These are phyloP conservation scores for Mortierella sp. DNA, from an alignment of 371 early-diverging fungal genomes.

Conservation along the genomic window DNA sequence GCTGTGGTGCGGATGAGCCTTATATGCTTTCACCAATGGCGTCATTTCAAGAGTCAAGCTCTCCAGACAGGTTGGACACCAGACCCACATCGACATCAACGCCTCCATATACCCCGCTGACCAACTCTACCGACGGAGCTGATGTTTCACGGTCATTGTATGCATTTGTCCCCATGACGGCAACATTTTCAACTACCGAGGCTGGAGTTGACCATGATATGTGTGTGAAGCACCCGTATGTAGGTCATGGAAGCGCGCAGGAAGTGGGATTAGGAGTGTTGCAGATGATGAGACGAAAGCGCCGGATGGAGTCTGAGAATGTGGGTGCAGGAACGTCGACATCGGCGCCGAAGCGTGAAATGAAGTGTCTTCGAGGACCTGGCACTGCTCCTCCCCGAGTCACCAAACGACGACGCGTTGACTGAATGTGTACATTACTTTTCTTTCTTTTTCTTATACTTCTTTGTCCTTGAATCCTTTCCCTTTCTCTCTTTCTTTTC, in stretches of 20 bases:
- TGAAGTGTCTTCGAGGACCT: conserved; percentile 21
- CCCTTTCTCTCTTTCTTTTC: not conserved
- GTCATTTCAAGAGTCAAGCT: conserved; percentile 6
- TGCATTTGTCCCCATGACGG: conserved; percentile 7
- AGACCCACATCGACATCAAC: not conserved
- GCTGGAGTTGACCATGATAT: not conserved
- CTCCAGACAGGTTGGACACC: not conserved
- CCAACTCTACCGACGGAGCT: not conserved
- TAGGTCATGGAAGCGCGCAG: not conserved
- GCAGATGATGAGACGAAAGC: conserved; percentile 30
- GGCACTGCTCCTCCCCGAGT: conserved; percentile 24
- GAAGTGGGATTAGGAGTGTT: conserved; percentile 7
- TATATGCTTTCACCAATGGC: conserved; percentile 2
- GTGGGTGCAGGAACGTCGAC: not conserved
- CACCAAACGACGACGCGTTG: conserved; percentile 33
- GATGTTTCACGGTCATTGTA: conserved; percentile 11
- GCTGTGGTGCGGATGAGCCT: conserved; percentile 3
- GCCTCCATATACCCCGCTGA: conserved; percentile 10
- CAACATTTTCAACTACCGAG: not conserved
- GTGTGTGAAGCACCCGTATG: not conserved
- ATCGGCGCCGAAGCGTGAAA: conserved; percentile 14
- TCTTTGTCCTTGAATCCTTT: not conserved
- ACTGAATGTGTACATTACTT: conserved; percentile 10
- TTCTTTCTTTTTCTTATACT: not conserved
- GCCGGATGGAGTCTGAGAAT: conserved; percentile 34